A percentile compares a stretch with the other conserved stretches of the same genome.
Conservation (phyloP, 257 asterid genomes). For the Solanum gracilifrons region DNA sequence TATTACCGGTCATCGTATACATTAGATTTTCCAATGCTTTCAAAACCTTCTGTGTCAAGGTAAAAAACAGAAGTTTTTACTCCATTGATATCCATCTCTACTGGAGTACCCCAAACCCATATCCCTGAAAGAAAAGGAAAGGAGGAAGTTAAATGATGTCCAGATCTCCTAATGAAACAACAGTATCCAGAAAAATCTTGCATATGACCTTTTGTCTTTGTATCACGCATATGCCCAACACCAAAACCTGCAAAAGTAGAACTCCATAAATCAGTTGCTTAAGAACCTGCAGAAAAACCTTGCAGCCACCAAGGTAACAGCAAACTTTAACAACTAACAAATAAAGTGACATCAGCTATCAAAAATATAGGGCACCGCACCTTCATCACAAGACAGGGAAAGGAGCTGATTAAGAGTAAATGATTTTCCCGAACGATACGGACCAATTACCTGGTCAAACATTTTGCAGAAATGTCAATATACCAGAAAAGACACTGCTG, state of each 20-base stretch:
- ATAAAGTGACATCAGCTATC: not conserved
- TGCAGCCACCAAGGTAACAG: not conserved
- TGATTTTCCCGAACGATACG: constrained; percentile 98
- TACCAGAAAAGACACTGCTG: not conserved
- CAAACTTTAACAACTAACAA: not conserved
- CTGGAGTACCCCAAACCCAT: constrained; percentile 97
- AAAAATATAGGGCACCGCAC: constrained; percentile 23
- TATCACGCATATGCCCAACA: constrained; percentile 99
- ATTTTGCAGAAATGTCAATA: not conserved
- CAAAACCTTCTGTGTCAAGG: constrained; percentile 99
- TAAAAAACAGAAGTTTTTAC: constrained; percentile 84
- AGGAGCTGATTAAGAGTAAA: constrained; percentile 95
- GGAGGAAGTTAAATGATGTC: not conserved
- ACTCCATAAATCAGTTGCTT: not conserved
- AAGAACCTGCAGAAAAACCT: not conserved
- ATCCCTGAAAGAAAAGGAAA: constrained; percentile 38
- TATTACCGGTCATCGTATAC: constrained; percentile 93
- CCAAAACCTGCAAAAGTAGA: constrained; percentile 73
- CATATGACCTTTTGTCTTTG: constrained; percentile 81
- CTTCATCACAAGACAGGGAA: constrained; percentile 92
- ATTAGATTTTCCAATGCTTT: constrained; percentile 97
- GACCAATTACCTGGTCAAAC: constrained; percentile 78
- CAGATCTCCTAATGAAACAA: not conserved
- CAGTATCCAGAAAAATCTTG: not conserved
- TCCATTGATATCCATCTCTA: constrained; percentile 67